A percentile compares a stretch with the other conserved stretches of the same genome.
Conservation (phyloP, 768 basidiomycete species). For the Kwoniella newhampshirensis region DNA sequence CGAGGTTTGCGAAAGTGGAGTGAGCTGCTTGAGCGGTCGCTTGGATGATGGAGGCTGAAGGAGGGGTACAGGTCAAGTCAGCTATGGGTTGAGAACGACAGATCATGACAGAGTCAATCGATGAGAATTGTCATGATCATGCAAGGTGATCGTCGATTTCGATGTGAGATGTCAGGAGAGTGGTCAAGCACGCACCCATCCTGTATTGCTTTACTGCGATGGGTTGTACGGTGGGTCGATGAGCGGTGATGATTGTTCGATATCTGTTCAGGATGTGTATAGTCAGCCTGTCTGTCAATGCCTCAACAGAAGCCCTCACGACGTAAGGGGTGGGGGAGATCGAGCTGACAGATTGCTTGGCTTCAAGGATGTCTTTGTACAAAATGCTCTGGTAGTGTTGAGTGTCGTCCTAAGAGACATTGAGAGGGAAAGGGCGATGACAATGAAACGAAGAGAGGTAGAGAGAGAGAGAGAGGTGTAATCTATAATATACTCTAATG, state of each 20-base stretch:
- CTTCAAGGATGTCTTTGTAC: too few relatives aligned
- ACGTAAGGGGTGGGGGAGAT: too few relatives aligned
- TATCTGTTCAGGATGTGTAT: constrained; percentile 2
- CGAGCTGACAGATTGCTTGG: too few relatives aligned
- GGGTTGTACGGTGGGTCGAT: constrained; percentile 10
- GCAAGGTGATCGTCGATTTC: too few relatives aligned
- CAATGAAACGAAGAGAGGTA: not conserved
- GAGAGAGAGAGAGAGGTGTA: not conserved
- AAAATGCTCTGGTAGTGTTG: not conserved
- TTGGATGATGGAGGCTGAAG: constrained; percentile 55
- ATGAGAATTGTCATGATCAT: not conserved
- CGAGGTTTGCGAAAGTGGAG: constrained; percentile 59
- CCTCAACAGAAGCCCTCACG: too few relatives aligned
- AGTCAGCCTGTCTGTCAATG: too few relatives aligned
- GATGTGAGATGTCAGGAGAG: too few relatives aligned
- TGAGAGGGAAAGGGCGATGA: not conserved
- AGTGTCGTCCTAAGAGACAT: constrained; percentile 14
- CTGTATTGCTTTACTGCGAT: constrained; percentile 16
- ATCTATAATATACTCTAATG: too few relatives aligned
- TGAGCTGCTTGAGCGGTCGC: constrained; percentile 63
- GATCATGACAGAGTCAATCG: not conserved
- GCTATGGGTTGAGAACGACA: not conserved
- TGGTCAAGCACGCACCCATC: constrained; percentile 21
- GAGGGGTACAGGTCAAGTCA: not conserved
- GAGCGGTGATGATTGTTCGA: constrained; percentile 10